A percentile compares a stretch with the other conserved stretches of the same genome.
Conservation (phyloP, 2,329 filamentous ascomycete species). For the Trichoderma cornu-damae region DNA sequence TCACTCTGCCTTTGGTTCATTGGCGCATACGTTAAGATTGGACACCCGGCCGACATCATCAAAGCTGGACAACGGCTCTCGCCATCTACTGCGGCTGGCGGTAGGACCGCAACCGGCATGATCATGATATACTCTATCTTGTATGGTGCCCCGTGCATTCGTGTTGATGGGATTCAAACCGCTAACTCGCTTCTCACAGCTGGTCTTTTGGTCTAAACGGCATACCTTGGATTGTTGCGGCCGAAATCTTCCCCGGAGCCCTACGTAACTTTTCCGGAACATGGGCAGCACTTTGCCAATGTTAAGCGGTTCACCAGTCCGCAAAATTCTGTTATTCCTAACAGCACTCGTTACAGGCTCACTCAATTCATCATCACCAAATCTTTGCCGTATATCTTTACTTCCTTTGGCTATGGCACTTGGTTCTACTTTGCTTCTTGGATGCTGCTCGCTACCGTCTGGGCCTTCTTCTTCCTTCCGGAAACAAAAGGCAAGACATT, state of each 20-base stretch:
- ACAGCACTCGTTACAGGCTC: conserved; percentile 25
- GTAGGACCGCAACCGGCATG: conserved; percentile 49
- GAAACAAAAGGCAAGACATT: conserved; percentile 52
- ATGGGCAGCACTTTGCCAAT: conserved; percentile 38
- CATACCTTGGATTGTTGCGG: conserved; percentile 42
- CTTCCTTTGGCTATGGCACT: conserved; percentile 43
- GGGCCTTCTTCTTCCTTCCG: conserved; percentile 48
- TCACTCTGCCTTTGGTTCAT: conserved; percentile 48
- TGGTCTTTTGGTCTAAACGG: conserved; percentile 44
- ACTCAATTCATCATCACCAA: conserved; percentile 42
- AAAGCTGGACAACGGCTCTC: conserved; percentile 39
- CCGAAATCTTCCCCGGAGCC: conserved; percentile 42
- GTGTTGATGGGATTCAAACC: no score
- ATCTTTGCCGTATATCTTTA: conserved; percentile 42
- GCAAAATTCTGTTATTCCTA: not conserved
- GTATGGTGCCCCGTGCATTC: conserved; percentile 29
- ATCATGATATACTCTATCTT: conserved; percentile 52
- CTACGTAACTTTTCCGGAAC: conserved; percentile 40
- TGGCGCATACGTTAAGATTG: conserved; percentile 49
- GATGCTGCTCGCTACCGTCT: conserved; percentile 45
- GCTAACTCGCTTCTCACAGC: conserved; percentile 21
- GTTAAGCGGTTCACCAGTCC: conserved; percentile 21
- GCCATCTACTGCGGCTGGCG: conserved; percentile 40
- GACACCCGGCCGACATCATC: conserved; percentile 44
- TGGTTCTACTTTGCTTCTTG: conserved; percentile 54